Percentiles rank a stretch among this genome's conserved stretches.
phyloP scores from a whole-genome alignment of 257 asterid genomes.

The Paraleonurus japonicus region DNA sequence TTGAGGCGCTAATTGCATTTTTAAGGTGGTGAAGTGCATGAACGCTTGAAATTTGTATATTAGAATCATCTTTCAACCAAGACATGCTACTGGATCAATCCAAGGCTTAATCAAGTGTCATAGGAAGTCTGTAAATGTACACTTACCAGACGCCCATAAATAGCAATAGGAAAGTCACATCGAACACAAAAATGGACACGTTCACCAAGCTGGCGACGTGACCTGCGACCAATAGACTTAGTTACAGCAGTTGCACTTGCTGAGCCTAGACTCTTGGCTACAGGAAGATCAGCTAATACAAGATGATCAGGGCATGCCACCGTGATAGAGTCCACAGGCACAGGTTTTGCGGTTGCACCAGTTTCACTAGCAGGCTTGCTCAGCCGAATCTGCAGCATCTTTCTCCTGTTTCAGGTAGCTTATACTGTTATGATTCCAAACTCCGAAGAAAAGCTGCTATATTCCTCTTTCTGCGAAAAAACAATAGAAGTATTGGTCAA shows the following conservation, averaged over 20 bases:
- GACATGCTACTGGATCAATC: not conserved
- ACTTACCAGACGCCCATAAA: conserved; percentile 92
- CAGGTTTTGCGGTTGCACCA: conserved; percentile 60
- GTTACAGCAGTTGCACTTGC: conserved; percentile 47
- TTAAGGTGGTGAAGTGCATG: not conserved
- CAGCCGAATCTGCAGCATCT: conserved; percentile 95
- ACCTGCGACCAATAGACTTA: conserved; percentile 84
- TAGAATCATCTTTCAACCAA: not conserved
- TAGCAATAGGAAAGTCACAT: conserved; percentile 88
- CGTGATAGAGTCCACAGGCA: conserved; percentile 61
- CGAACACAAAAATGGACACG: conserved; percentile 91
- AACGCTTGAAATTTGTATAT: not conserved
- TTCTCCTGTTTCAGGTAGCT: conserved; percentile 6
- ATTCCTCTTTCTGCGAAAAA: conserved; percentile 24
- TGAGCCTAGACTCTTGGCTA: conserved; percentile 84
- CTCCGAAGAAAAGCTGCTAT: not conserved
- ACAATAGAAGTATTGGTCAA: not conserved
- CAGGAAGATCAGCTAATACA: conserved; percentile 91
- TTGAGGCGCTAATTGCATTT: not conserved
- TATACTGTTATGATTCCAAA: not conserved
- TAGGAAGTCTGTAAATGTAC: not conserved
- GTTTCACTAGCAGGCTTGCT: conserved; percentile 82
- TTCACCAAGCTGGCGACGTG: conserved; percentile 94
- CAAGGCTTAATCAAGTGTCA: not conserved
- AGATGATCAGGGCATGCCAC: conserved; percentile 99